Conservation (phyloP, 768 basidiomycete genomes). For the Vararia minispora region DNA sequence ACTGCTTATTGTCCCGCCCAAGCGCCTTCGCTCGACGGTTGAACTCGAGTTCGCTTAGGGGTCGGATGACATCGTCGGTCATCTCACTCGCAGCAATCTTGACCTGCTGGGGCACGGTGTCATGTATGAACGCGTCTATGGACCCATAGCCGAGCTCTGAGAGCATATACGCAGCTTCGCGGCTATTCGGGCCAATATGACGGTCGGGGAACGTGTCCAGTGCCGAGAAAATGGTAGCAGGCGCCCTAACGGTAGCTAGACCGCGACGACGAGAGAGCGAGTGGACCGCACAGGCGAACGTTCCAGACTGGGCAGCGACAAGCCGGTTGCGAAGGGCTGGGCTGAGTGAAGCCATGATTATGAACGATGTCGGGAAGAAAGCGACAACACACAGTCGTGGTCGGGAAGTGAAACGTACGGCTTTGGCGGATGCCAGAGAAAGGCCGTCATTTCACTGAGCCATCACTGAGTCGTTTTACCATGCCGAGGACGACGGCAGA, state of each 20-base stretch:
- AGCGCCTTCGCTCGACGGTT: slow-evolving; percentile 62
- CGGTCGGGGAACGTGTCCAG: slow-evolving; percentile 85
- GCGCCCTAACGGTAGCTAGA: slow-evolving; percentile 52
- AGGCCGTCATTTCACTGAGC: slow-evolving; percentile 30
- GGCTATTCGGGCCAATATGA: slow-evolving; percentile 85
- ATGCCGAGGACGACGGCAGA: neutral
- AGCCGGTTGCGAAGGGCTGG: neutral
- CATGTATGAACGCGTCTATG: slow-evolving; percentile 81
- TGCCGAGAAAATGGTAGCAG: slow-evolving; percentile 62
- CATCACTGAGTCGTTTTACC: slow-evolving; percentile 42
- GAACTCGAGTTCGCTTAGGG: slow-evolving; percentile 82
- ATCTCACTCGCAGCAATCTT: slow-evolving; percentile 52
- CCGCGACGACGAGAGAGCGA: slow-evolving; percentile 21
- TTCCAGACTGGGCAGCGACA: slow-evolving; percentile 15
- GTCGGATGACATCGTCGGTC: slow-evolving; percentile 56
- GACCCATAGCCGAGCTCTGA: slow-evolving; percentile 69
- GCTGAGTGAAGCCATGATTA: slow-evolving; percentile 10
- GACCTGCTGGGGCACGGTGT: slow-evolving; percentile 74
- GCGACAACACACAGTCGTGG: neutral
- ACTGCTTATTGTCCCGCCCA: slow-evolving; percentile 67
- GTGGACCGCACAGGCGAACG: slow-evolving; percentile 12
- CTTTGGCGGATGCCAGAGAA: slow-evolving; percentile 6
- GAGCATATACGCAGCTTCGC: slow-evolving; percentile 80
- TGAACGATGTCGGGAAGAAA: neutral
- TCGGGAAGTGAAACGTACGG: neutral